Evolutionary conservation across 1,284 basidiomycete species (phyloP), one percentile per base, ranked within the genome.

Genomic region (Wallemia hederae): DNA sequence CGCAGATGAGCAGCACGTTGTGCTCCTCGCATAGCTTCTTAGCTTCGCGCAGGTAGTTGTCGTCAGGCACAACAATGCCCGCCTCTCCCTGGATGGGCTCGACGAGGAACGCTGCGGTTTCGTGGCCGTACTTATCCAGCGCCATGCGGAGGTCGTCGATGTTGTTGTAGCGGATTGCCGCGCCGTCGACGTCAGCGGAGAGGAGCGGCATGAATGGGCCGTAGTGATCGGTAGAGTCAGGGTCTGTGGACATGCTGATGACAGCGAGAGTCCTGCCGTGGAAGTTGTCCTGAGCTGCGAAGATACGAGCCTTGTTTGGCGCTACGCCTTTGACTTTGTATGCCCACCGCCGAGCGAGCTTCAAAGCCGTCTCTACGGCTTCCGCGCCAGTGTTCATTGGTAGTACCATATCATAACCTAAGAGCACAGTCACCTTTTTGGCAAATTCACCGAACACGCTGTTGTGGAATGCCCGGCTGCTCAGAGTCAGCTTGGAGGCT

Each of bases 331-430:
- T 97, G 74, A 81, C 80, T 74, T 77, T 75, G 72, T 92, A 91
- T 55, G 62, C 89, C 89, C 90, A 94, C 74, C 91, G 39, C 11
- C 39, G 39, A 5, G 39, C 39, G 24, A 94, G 76, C 76, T 89
- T 87, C 65, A 78, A 72, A 17, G 77, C 77, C 0, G 90, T 94
- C 74, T 98, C 91, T 63, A 98, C 92, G 7, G 92, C 92, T 70
- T 98, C 92, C 1, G 90, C 91, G 55, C 92, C 92, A 0, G 92
- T 98, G 77, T 98, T 98, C 90, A 98, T 96, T 24, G 92, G 92
- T n/a, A 98, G 77, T 11, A 97, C 88, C 58, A 29, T 57, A 63
- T 88, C 86, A 69, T 85, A 92, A 17, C 81, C 82, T 67, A 91
- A 88, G 72, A 87, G 77, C 65, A 80, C 73, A 15, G 85, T 91